These are phyloP conservation scores for Diplotaxis tenuifolia DNA, from an alignment of 345 rosid genomes.

Conservation along the genomic window DNA sequence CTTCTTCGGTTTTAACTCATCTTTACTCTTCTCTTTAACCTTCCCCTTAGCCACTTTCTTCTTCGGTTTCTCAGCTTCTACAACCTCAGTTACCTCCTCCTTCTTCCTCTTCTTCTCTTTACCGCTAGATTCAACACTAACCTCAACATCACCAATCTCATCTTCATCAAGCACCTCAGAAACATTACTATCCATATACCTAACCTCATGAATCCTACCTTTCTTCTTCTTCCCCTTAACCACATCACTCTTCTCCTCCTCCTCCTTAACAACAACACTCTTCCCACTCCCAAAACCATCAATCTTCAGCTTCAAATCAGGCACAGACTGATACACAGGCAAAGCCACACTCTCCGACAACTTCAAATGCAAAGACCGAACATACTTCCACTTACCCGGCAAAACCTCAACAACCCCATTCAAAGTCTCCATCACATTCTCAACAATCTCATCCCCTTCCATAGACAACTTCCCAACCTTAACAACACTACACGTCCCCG, in stretches of 20 bases:
- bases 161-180: slow-evolving; percentile 41
- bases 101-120: slow-evolving; percentile 39
- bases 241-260: slow-evolving; percentile 17
- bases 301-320: slow-evolving; percentile 65
- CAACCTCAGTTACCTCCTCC: slow-evolving; percentile 18
- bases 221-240: slow-evolving; percentile 49
- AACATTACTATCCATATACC: slow-evolving; percentile 61
- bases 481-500: slow-evolving; percentile 69
- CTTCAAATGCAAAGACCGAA: slow-evolving; percentile 74
- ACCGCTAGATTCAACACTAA: slow-evolving; percentile 6
- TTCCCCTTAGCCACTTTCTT: slow-evolving; percentile 22
- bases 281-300: slow-evolving; percentile 30
- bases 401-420: slow-evolving; percentile 57
- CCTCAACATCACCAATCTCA: slow-evolving; percentile 38
- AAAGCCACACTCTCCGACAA: slow-evolving; percentile 64
- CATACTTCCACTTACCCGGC: slow-evolving; percentile 64
- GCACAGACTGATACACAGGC: slow-evolving; percentile 67
- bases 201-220: slow-evolving; percentile 76
- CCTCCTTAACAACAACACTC: slow-evolving; percentile 22
- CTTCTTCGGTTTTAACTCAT: slow-evolving; percentile 14
- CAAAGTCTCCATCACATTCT: slow-evolving; percentile 61
- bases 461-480: slow-evolving; percentile 65
- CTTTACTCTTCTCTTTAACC: slow-evolving; percentile 9
- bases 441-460: slow-evolving; percentile 43
- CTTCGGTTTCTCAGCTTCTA: slow-evolving; percentile 33